Percentiles rank a stretch among this genome's conserved stretches.
Conservation (phyloP, 768 basidiomycete species). For the Cyclocybe cylindracea region DNA sequence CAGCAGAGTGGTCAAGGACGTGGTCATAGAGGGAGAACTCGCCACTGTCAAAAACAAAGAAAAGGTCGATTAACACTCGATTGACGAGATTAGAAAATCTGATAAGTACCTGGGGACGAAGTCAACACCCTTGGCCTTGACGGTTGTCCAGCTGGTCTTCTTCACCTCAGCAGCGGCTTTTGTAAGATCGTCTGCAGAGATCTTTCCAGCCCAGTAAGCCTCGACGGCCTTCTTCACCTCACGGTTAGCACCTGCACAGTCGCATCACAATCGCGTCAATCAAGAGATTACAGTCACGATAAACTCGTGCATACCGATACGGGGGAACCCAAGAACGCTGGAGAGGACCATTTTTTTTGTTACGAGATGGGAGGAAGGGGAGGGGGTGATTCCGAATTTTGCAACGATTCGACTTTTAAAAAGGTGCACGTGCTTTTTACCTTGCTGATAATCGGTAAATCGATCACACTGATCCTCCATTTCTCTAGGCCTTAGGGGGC, state of each 20-base stretch:
- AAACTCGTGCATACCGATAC: conserved; percentile 62
- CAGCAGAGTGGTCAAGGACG: conserved; percentile 94
- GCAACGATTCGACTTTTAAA: conserved; percentile 30
- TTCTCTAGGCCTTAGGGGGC: background rate
- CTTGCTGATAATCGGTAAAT: conserved; percentile 33
- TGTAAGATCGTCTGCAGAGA: conserved; percentile 83
- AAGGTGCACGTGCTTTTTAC: conserved; percentile 34
- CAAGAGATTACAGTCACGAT: background rate
- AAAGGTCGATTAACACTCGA: conserved; percentile 5
- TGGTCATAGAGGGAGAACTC: conserved; percentile 99
- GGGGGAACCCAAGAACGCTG: conserved; percentile 90
- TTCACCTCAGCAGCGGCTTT: conserved; percentile 86
- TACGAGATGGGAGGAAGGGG: conserved; percentile 21
- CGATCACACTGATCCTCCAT: conserved; percentile 19
- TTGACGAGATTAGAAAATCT: conserved; percentile 15
- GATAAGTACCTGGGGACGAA: conserved; percentile 79
- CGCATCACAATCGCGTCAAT: background rate
- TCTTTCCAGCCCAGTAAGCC: conserved; percentile 96
- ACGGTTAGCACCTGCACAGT: conserved; percentile 76
- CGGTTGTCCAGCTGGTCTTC: conserved; percentile 82
- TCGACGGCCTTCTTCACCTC: conserved; percentile 98
- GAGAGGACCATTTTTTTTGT: conserved; percentile 66
- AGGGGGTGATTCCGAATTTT: conserved; percentile 20
- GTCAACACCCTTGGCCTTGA: conserved; percentile 87
- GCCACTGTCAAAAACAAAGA: conserved; percentile 56